A percentile compares a stretch with the other conserved stretches of the same genome.
Evolutionary conservation across 495 filamentous ascomycete genomes (phyloP).

Genomic region (Podospora pseudopauciseta): DNA sequence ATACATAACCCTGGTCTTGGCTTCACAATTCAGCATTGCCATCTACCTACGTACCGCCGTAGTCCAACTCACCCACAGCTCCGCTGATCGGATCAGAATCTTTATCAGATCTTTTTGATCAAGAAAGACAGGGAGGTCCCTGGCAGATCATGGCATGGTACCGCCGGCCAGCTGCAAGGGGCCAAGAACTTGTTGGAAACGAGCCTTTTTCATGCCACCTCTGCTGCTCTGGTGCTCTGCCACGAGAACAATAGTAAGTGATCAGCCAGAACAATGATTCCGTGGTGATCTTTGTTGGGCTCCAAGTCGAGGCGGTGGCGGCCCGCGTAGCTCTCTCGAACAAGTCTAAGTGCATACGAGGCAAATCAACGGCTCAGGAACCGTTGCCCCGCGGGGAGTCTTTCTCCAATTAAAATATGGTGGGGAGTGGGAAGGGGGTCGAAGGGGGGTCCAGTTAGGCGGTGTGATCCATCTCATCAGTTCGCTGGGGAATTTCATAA

Average conservation of each 20-base stretch:
- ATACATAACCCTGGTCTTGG: neutral
- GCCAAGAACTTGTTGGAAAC: neutral
- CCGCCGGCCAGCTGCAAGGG: neutral
- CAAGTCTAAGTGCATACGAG: neutral
- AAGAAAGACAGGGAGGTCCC: neutral
- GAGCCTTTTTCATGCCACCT: neutral
- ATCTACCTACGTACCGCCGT: no score
- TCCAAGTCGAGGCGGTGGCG: conserved; percentile 3
- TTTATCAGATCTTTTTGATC: conserved; percentile 1
- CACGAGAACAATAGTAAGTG: neutral
- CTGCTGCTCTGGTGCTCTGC: no score
- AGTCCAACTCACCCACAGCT: neutral
- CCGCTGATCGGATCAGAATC: conserved; percentile 6
- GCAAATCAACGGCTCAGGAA: conserved; percentile 4
- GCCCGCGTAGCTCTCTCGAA: neutral
- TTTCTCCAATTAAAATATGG: neutral
- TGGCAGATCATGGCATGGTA: neutral
- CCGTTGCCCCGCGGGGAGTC: neutral
- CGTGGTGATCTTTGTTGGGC: conserved; percentile 1
- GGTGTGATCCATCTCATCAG: conserved; percentile 3
- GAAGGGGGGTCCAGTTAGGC: conserved; percentile 7
- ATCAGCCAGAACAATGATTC: neutral
- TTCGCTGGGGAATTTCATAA: neutral
- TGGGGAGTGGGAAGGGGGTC: conserved; percentile 1
- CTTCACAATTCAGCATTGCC: neutral